Conservation (phyloP, 768 basidiomycete genomes). For the Tephrocybe sp. region DNA sequence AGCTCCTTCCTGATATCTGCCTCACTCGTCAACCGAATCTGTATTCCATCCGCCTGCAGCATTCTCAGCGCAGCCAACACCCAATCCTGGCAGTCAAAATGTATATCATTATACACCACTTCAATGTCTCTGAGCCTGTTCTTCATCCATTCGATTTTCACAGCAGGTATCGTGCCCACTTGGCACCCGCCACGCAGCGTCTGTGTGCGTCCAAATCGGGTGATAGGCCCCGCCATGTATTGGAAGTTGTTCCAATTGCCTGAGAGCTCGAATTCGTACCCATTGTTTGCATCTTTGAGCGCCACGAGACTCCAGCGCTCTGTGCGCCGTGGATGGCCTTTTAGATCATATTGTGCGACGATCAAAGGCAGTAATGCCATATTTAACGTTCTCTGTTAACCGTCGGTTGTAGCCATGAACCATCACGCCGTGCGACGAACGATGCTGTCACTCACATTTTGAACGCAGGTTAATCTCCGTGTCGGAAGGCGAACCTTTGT, state of each 20-base stretch:
- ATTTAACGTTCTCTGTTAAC: too few relatives aligned
- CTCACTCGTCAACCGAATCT: slow-evolving; percentile 16
- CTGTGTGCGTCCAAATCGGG: slow-evolving; percentile 11
- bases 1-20: slow-evolving; percentile 14
- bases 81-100: slow-evolving; percentile 28
- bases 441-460: too few relatives aligned
- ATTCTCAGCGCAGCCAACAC: slow-evolving; percentile 21
- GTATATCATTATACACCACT: slow-evolving; percentile 17
- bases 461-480: too few relatives aligned
- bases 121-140: slow-evolving; percentile 17
- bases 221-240: slow-evolving; percentile 13
- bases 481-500: too few relatives aligned
- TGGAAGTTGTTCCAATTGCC: slow-evolving; percentile 24
- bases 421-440: too few relatives aligned
- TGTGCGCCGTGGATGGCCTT: slow-evolving; percentile 22
- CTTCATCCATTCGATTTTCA: slow-evolving; percentile 21
- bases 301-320: slow-evolving; percentile 27
- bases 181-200: slow-evolving; percentile 24
- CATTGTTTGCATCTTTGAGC: slow-evolving; percentile 16
- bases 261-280: slow-evolving; percentile 20
- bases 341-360: slow-evolving; percentile 23
- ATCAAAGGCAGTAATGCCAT: slow-evolving; percentile 21
- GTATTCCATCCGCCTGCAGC: slow-evolving; percentile 20
- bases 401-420: too few relatives aligned
- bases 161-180: slow-evolving; percentile 19